These are phyloP conservation scores for Nicotiana undulata DNA, from an alignment of 257 asterid genomes.

Conservation along the genomic window DNA sequence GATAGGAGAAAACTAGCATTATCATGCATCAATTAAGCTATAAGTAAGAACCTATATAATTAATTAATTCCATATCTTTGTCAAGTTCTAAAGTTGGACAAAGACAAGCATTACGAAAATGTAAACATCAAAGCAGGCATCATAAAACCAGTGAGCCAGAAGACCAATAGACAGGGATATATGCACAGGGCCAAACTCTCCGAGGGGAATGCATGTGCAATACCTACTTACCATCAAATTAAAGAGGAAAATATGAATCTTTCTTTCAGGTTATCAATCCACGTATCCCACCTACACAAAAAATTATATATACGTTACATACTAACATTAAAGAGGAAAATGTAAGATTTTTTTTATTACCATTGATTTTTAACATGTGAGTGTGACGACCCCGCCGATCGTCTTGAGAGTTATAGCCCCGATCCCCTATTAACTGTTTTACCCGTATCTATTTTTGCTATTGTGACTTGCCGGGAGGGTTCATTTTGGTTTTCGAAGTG, in stretches of 20 bases:
- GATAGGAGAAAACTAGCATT: neutral
- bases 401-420: too few relatives aligned
- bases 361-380: too few relatives aligned
- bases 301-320: too few relatives aligned
- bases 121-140: neutral
- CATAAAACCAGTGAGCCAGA: neutral
- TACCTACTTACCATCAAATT: neutral
- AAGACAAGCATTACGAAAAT: constrained; percentile 5
- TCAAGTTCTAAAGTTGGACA: neutral
- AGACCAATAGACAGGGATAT: neutral
- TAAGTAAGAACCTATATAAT: neutral
- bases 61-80: neutral
- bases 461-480: too few relatives aligned
- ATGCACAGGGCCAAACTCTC: neutral
- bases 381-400: too few relatives aligned
- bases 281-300: neutral
- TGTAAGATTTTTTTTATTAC: too few relatives aligned
- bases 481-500: too few relatives aligned
- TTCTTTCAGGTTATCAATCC: neutral
- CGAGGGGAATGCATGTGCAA: constrained; percentile 12
- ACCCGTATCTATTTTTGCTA: too few relatives aligned
- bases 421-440: too few relatives aligned
- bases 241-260: neutral
- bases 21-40: neutral
- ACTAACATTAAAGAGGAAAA: too few relatives aligned